Percentiles rank a stretch among this genome's conserved stretches.
These are phyloP conservation scores for Boletus rufocinnamomeus DNA, from an alignment of 768 basidiomycete genomes.

Conservation along the genomic window DNA sequence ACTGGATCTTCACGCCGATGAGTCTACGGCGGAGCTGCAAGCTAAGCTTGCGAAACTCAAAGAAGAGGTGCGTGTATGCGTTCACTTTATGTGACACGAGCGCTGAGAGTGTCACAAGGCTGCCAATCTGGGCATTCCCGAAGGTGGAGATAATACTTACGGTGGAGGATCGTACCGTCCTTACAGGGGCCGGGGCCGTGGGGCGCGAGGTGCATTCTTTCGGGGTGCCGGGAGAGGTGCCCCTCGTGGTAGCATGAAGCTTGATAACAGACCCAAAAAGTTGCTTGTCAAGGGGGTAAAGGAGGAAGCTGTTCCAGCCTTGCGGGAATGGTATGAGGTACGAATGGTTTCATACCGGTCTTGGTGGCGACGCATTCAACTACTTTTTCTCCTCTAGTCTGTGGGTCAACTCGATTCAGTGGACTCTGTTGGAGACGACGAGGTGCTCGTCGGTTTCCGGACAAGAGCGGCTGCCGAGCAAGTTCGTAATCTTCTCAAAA, in stretches of 20 bases:
- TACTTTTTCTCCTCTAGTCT: constrained; percentile 42
- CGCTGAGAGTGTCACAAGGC: constrained; percentile 47
- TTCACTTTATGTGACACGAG: constrained; percentile 2
- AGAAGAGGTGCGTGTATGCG: constrained; percentile 60
- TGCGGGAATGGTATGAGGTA: constrained; percentile 87
- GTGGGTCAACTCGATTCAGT: constrained; percentile 71
- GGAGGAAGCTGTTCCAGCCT: constrained; percentile 53
- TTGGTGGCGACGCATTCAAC: not conserved
- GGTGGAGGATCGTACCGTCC: constrained; percentile 52
- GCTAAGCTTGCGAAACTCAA: constrained; percentile 76
- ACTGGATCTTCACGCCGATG: constrained; percentile 62
- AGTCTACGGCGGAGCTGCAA: constrained; percentile 68
- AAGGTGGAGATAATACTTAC: constrained; percentile 42
- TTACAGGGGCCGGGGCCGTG: constrained; percentile 69
- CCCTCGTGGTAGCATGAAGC: constrained; percentile 75
- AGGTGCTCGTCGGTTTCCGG: constrained; percentile 68
- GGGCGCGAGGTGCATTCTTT: constrained; percentile 56
- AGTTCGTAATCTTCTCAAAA: constrained; percentile 41
- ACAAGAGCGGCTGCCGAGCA: constrained; percentile 76
- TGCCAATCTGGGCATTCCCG: constrained; percentile 69
- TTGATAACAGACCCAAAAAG: constrained; percentile 87
- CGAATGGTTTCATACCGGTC: constrained; percentile 4
- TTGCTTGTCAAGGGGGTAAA: constrained; percentile 71
- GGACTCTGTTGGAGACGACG: constrained; percentile 54
- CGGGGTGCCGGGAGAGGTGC: constrained; percentile 67